Conservation (phyloP, 352 stramenopile species). For the Phytophthora ramorum region DNA sequence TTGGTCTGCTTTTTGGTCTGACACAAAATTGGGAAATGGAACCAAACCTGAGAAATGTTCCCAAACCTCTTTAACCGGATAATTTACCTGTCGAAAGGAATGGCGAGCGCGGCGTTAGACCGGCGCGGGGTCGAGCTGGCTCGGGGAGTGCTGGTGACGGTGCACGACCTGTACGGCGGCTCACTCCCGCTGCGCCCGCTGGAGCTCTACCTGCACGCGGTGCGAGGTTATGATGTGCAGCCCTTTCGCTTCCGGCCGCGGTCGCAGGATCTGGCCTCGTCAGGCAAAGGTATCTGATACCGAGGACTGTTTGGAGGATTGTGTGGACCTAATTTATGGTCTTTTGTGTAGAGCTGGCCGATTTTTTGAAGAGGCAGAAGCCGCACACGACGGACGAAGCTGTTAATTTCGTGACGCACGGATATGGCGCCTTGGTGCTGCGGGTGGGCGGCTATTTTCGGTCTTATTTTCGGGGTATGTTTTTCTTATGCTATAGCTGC, state of each 20-base stretch:
- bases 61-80: neutral
- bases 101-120: conserved; percentile 59
- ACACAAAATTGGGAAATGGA: neutral
- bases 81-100: conserved; percentile 12
- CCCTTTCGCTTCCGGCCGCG: conserved; percentile 59
- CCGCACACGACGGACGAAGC: conserved; percentile 62
- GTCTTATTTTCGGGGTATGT: conserved; percentile 4
- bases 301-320: neutral
- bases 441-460: conserved; percentile 38
- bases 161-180: conserved; percentile 72
- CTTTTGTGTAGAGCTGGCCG: conserved; percentile 39
- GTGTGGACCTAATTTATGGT: conserved; percentile 2
- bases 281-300: conserved; percentile 45
- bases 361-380: conserved; percentile 66
- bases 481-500: conserved; percentile 3
- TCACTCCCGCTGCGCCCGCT: conserved; percentile 49
- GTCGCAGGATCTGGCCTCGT: conserved; percentile 42
- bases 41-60: neutral
- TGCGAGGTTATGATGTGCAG: conserved; percentile 50
- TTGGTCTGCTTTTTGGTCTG: no score
- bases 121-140: conserved; percentile 50
- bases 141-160: conserved; percentile 63
- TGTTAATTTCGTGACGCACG: conserved; percentile 77
- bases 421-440: conserved; percentile 74
- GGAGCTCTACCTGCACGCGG: conserved; percentile 49